Conservation (phyloP, 371 early-diverging fungal species). For the Thermomucor indicae-seudaticae region DNA sequence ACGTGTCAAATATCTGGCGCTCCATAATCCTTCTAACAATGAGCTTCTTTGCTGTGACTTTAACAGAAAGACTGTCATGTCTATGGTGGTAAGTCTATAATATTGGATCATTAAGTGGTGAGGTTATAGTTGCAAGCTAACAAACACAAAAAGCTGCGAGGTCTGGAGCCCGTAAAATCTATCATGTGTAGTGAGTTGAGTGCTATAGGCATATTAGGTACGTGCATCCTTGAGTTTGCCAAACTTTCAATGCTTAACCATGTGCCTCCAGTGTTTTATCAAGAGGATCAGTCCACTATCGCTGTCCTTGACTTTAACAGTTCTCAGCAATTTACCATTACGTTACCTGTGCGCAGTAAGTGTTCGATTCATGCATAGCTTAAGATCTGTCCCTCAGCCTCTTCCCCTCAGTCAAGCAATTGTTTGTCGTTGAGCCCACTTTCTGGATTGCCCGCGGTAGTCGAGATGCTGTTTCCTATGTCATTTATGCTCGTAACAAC, state of each 20-base stretch:
- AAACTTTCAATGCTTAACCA: background rate
- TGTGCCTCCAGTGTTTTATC: slow-evolving; percentile 54
- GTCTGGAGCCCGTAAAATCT: slow-evolving; percentile 53
- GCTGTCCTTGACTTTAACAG: slow-evolving; percentile 63
- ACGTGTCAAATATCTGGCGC: slow-evolving; percentile 44
- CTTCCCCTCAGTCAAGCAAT: slow-evolving; percentile 27
- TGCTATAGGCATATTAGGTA: slow-evolving; percentile 33
- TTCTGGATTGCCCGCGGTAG: slow-evolving; percentile 61
- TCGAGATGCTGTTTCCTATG: slow-evolving; percentile 40
- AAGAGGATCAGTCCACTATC: slow-evolving; percentile 49
- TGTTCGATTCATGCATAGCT: background rate
- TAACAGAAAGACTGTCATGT: slow-evolving; percentile 47
- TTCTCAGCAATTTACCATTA: slow-evolving; percentile 47
- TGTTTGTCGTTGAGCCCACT: slow-evolving; percentile 45
- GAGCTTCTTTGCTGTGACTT: slow-evolving; percentile 64
- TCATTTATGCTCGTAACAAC: slow-evolving; percentile 26
- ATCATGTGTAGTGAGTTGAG: slow-evolving; percentile 51
- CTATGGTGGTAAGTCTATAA: slow-evolving; percentile 35
- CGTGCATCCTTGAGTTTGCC: background rate
- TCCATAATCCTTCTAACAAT: slow-evolving; percentile 71
- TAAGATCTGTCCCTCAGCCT: too few relatives aligned
- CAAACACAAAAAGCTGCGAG: slow-evolving; percentile 22
- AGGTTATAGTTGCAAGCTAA: background rate
- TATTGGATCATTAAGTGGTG: background rate
- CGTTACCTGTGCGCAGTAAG: slow-evolving; percentile 35